Percentiles rank a stretch among this genome's conserved stretches.
These are phyloP conservation scores for Naganishia liquefaciens DNA, from an alignment of 1,284 basidiomycete species.

Conservation along the genomic window DNA sequence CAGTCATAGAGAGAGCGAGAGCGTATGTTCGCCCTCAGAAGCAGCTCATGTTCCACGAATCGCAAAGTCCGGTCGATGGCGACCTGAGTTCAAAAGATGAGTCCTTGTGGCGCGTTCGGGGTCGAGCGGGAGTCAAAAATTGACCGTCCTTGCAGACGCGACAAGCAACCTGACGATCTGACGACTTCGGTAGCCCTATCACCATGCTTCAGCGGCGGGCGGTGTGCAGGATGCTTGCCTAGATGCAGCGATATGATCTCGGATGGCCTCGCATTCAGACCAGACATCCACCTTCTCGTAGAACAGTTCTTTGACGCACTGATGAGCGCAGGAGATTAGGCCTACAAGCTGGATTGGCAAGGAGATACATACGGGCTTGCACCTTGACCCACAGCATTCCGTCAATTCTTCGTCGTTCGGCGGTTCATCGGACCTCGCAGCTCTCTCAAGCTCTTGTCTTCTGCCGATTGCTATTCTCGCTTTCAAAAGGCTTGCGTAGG, in stretches of 20 bases:
- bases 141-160: too few species aligned
- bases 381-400: slow-evolving; percentile 26
- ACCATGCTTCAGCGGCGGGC: neutral
- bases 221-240: neutral
- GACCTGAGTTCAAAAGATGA: too few species aligned
- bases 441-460: slow-evolving; percentile 26
- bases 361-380: slow-evolving; percentile 14
- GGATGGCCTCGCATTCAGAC: slow-evolving; percentile 24
- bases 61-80: too few species aligned
- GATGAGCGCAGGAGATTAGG: neutral
- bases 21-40: too few species aligned
- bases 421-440: slow-evolving; percentile 15
- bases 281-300: slow-evolving; percentile 27
- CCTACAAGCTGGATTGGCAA: neutral
- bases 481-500: slow-evolving; percentile 14
- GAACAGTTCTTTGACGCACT: slow-evolving; percentile 25
- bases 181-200: too few species aligned
- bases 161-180: too few species aligned
- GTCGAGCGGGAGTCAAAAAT: too few species aligned
- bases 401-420: slow-evolving; percentile 20
- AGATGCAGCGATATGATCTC: slow-evolving; percentile 11
- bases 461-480: slow-evolving; percentile 22
- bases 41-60: too few species aligned
- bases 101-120: too few species aligned
- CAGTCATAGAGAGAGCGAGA: too few species aligned